Evolutionary conservation across 2,329 filamentous ascomycete genomes (phyloP), one percentile per base, ranked within the genome.

Genomic region (Piedraia hortae): DNA sequence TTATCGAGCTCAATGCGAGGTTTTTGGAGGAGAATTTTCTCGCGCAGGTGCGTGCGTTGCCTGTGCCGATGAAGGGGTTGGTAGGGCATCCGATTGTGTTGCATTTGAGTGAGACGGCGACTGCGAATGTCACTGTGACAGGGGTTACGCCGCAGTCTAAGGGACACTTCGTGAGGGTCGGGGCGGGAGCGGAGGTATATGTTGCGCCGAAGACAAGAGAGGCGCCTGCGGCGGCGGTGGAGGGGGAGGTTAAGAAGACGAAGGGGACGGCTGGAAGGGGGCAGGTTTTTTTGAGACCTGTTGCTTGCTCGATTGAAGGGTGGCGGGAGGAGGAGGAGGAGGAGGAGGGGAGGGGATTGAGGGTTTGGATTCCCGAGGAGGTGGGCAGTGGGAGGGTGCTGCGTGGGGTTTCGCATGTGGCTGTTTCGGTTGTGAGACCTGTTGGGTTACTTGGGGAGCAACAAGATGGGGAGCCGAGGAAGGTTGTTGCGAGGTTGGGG

Each of bases 1-100:
- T 93, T 37, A 93, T 97, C 35, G 85, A 97, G 46, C 54, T 97
- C 2, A 85, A 97, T 50, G 85, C 85, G 4, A 85, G 71, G 9
- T 97, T 93, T 39, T 55, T 97, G 22, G 85, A 97, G 41, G 56
- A 91, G 31, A 93, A 97, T 44, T 65, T 97, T 23, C 55, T 90
- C 14, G 73, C 70, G 19, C 85, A 97, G 49, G 80, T 97, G 34
- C 70, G 85, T 36, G 82, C 82, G 10, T 54, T 97, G 11, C 82
- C 82, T 12, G 93, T 91, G 43, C 82, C 82, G 10, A 30, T 34
- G 6, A 51, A 56, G 12, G 51, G 41, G 3, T 6, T 2, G 8
- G 50, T 55, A 16, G 51, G 65, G 13, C 80, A 97, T 43, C 70
- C 80, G 7, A 53, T 97, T 30, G 89, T 80, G 2, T 56, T 97